Evolutionary conservation across 768 basidiomycete species (phyloP).

Genomic region (Scleroderma bovista): DNA sequence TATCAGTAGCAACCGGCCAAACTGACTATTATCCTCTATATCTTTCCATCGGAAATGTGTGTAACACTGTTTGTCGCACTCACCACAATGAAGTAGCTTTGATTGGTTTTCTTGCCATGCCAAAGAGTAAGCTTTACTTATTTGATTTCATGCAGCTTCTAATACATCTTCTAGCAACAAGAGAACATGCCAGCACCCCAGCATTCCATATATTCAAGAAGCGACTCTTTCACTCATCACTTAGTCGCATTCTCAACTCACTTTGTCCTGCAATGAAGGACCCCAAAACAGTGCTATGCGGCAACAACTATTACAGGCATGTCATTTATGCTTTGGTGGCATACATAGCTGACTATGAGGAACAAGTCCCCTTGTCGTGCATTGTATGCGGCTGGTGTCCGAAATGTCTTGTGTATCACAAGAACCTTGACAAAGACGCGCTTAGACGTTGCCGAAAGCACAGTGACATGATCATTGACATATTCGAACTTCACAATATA

Average conservation of each 20-base stretch:
- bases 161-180: neutral
- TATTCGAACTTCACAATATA: constrained; percentile 4
- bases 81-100: constrained; percentile 5
- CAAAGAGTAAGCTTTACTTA: constrained; percentile 20
- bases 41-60: constrained; percentile 7
- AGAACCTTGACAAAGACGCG: neutral
- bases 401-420: constrained; percentile 2
- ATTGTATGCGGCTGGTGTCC: constrained; percentile 17
- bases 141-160: neutral
- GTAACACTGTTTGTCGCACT: constrained; percentile 1
- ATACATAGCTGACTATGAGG: constrained; percentile 15
- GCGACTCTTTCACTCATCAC: constrained; percentile 15
- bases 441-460: constrained; percentile 11
- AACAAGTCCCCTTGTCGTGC: constrained; percentile 12
- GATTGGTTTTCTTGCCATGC: constrained; percentile 27
- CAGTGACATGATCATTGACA: constrained; percentile 12
- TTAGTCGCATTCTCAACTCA: constrained; percentile 8
- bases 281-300: constrained; percentile 10
- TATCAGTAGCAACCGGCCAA: constrained; percentile 3
- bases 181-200: constrained; percentile 2
- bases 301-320: constrained; percentile 13
- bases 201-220: constrained; percentile 13
- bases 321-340: constrained; percentile 5
- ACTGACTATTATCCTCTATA: constrained; percentile 9
- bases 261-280: constrained; percentile 12